Evolutionary conservation across 192 early-diverging fungal species (phyloP).

Genomic region (Coemansia sp.): DNA sequence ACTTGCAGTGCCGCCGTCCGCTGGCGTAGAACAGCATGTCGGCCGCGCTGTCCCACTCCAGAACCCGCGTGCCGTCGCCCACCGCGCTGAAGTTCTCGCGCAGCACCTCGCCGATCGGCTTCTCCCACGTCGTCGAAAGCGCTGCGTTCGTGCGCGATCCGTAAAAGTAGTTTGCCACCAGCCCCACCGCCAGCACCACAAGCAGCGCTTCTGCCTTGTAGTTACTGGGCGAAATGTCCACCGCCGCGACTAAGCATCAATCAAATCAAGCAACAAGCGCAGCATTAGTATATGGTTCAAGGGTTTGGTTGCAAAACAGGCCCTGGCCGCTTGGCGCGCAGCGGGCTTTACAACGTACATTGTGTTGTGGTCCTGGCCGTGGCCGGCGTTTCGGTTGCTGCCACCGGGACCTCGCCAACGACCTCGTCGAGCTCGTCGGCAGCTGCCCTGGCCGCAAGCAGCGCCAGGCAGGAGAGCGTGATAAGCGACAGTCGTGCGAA

Average conservation of each 20-base stretch:
- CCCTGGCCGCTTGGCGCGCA: too few relatives aligned
- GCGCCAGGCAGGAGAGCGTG: conserved; percentile 25
- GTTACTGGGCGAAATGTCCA: conserved; percentile 30
- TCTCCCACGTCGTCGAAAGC: conserved; percentile 26
- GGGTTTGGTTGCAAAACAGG: background rate
- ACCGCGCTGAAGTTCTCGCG: conserved; percentile 71
- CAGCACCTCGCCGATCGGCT: conserved; percentile 43
- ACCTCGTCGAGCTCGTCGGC: conserved; percentile 49
- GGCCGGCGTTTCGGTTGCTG: conserved; percentile 11
- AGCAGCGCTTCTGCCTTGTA: conserved; percentile 39
- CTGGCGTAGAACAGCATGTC: conserved; percentile 78
- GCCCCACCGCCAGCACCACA: conserved; percentile 18
- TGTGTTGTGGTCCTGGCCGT: background rate
- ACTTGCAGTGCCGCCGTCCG: conserved; percentile 69
- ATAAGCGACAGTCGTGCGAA: conserved; percentile 19
- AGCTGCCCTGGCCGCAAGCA: conserved; percentile 20
- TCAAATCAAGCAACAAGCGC: too few relatives aligned
- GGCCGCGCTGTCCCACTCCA: conserved; percentile 66
- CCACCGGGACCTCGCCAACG: conserved; percentile 19
- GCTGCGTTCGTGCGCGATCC: conserved; percentile 43
- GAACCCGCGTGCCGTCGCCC: conserved; percentile 59
- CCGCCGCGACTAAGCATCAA: background rate
- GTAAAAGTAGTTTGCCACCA: conserved; percentile 53
- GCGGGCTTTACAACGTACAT: conserved; percentile 14
- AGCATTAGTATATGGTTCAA: too few relatives aligned